phyloP scores from a whole-genome alignment of 805 yeast species.

The Wickerhamomyces queroliae region DNA sequence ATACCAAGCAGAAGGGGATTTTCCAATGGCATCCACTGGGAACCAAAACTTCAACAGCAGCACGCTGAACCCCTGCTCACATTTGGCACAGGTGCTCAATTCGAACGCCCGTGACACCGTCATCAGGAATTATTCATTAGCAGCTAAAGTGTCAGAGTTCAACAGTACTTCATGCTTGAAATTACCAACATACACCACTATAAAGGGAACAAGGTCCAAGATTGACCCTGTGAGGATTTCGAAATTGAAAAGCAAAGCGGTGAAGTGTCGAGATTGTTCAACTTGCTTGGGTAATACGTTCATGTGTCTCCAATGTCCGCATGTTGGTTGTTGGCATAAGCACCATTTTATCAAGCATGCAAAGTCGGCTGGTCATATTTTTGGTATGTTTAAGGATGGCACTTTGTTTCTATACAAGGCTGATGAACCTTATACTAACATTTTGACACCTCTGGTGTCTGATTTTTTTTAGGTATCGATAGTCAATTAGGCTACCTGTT shows the following conservation, averaged over 20 bases:
- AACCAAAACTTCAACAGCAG: background rate
- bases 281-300: constrained; percentile 31
- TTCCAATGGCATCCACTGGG: background rate
- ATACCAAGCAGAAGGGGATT: no score
- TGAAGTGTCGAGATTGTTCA: constrained; percentile 48
- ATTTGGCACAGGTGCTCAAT: constrained; percentile 19
- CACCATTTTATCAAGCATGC: constrained; percentile 44
- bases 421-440: background rate
- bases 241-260: constrained; percentile 35
- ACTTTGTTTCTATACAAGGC: background rate
- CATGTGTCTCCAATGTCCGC: constrained; percentile 75
- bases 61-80: constrained; percentile 19
- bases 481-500: constrained; percentile 60
- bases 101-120: constrained; percentile 22
- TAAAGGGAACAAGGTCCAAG: constrained; percentile 8
- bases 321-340: constrained; percentile 59
- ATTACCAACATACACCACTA: constrained; percentile 6
- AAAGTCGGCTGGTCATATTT: constrained; percentile 40
- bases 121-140: constrained; percentile 20
- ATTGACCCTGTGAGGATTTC: constrained; percentile 33
- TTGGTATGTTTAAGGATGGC: constrained; percentile 31
- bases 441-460: background rate
- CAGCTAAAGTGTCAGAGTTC: constrained; percentile 17
- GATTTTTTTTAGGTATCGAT: constrained; percentile 38
- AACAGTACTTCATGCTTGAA: constrained; percentile 3